phyloP scores from a whole-genome alignment of 176 grass and related monocot genomes.

The Oryza meyeriana region DNA sequence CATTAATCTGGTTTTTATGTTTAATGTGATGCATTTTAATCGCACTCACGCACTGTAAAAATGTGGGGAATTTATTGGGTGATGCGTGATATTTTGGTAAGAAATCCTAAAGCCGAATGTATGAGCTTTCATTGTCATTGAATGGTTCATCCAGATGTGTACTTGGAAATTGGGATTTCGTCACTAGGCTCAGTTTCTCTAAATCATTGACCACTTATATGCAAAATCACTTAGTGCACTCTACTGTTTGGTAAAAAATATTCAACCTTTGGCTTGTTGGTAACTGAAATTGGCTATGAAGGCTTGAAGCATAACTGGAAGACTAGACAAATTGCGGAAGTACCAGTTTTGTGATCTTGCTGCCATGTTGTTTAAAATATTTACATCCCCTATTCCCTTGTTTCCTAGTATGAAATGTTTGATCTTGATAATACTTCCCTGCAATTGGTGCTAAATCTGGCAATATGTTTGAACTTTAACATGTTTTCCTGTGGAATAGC shows the following conservation, averaged over 20 bases:
- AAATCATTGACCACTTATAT: too few relatives aligned
- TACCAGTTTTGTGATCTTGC: not conserved
- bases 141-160: not conserved
- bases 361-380: not conserved
- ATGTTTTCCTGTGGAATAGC: conserved; percentile 9
- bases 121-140: not conserved
- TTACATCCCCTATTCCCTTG: not conserved
- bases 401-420: not conserved
- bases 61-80: not conserved
- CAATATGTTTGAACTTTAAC: conserved; percentile 6
- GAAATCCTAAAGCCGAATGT: not conserved
- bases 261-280: too few relatives aligned
- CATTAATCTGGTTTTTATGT: not conserved
- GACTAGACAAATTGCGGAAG: too few relatives aligned
- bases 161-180: too few relatives aligned
- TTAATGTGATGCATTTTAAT: not conserved
- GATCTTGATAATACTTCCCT: not conserved
- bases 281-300: too few relatives aligned
- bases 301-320: too few relatives aligned
- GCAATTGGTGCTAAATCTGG: not conserved
- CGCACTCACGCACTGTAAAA: not conserved
- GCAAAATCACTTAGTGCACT: too few relatives aligned
- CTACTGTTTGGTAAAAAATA: too few relatives aligned
- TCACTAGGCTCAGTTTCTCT: too few relatives aligned
- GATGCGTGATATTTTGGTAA: not conserved